Conservation (phyloP, 768 basidiomycete species). For the Auriscalpium vulgare region DNA sequence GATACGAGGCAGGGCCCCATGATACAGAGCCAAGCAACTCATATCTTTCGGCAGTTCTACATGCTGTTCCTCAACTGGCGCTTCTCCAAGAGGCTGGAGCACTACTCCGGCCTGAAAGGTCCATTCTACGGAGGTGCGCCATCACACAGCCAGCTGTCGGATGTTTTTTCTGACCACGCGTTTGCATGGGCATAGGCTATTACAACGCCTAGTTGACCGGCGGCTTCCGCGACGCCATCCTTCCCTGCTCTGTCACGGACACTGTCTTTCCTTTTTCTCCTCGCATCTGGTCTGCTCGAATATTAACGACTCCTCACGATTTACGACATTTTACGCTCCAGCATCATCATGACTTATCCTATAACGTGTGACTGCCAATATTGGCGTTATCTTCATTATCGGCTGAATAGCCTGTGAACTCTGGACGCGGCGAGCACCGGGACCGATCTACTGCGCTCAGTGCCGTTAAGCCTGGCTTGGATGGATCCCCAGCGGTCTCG, state of each 20-base stretch:
- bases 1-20: neutral
- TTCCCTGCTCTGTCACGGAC: slow-evolving; percentile 18
- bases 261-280: slow-evolving; percentile 21
- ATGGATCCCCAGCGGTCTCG: too few species aligned
- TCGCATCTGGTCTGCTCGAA: slow-evolving; percentile 24
- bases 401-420: slow-evolving; percentile 6
- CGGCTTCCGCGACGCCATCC: slow-evolving; percentile 6
- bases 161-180: slow-evolving; percentile 7
- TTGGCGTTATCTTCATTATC: slow-evolving; percentile 1
- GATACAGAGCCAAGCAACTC: neutral
- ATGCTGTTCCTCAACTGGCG: slow-evolving; percentile 74
- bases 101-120: slow-evolving; percentile 58
- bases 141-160: neutral
- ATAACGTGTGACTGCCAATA: neutral
- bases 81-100: slow-evolving; percentile 61
- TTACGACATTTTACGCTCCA: slow-evolving; percentile 16
- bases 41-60: slow-evolving; percentile 41
- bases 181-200: slow-evolving; percentile 18
- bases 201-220: slow-evolving; percentile 40
- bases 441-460: too few species aligned
- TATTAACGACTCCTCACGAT: slow-evolving; percentile 22
- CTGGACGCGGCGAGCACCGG: neutral
- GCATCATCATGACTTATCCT: slow-evolving; percentile 8
- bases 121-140: slow-evolving; percentile 52
- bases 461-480: too few species aligned